These are phyloP conservation scores for Erysimum cheiranthoides DNA, from an alignment of 345 rosid genomes.

Conservation along the genomic window DNA sequence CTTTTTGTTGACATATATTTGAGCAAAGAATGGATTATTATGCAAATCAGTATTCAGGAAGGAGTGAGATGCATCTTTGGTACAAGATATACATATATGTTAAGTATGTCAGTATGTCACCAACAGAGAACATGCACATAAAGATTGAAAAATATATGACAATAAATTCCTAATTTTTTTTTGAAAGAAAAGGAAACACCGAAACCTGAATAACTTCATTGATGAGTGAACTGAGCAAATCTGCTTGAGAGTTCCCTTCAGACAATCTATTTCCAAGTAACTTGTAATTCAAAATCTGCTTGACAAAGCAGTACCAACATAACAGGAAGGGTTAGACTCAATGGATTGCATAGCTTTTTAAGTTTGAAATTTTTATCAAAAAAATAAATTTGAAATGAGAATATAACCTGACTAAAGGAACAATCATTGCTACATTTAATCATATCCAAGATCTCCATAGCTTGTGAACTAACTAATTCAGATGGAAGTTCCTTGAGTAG, in stretches of 20 bases:
- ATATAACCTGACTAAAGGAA: slow-evolving; percentile 69
- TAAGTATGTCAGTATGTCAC: slow-evolving; percentile 2
- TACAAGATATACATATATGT: slow-evolving; percentile 8
- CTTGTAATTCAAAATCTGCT: slow-evolving; percentile 82
- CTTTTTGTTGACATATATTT: slow-evolving; percentile 17
- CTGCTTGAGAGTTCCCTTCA: slow-evolving; percentile 56
- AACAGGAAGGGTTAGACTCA: slow-evolving; percentile 22
- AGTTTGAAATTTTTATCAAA: slow-evolving; percentile 32
- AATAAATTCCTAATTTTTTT: not conserved
- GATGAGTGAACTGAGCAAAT: slow-evolving; percentile 51
- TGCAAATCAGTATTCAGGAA: slow-evolving; percentile 2
- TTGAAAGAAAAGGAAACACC: slow-evolving; percentile 33
- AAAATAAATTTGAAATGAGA: slow-evolving; percentile 30
- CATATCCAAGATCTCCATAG: slow-evolving; percentile 66
- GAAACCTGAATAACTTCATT: slow-evolving; percentile 71
- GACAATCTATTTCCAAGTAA: slow-evolving; percentile 79
- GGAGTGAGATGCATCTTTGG: slow-evolving; percentile 14
- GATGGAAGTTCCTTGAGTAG: slow-evolving; percentile 80
- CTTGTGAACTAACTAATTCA: slow-evolving; percentile 62
- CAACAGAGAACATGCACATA: slow-evolving; percentile 8
- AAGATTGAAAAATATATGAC: slow-evolving; percentile 14
- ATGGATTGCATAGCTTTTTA: not conserved
- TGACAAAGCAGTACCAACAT: slow-evolving; percentile 24
- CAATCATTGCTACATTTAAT: slow-evolving; percentile 72
- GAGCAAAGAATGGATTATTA: not conserved